phyloP scores from a whole-genome alignment of 176 grass and related monocot species.

The maize (Zea mays) region Zm-B73-REFERENCE-NAM-5.0 NC_050105.1:144624501-144625000 shows the following conservation, averaged over 20 bases:
- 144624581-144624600: not conserved
- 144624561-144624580: conserved; percentile 29
- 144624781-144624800: conserved; percentile 68
- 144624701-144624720: not conserved
- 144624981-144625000: not conserved
- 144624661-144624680: conserved; percentile 72
- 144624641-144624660: conserved; percentile 58
- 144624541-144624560: not conserved
- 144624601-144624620: not conserved
- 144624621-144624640: conserved; percentile 30
- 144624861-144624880: conserved; percentile 52
- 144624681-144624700: not conserved
- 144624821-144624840: conserved; percentile 93
- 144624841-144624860: conserved; percentile 79
- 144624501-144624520: too few species aligned
- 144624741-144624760: not conserved
- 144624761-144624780: not conserved
- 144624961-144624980: not conserved
- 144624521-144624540: conserved; percentile 3
- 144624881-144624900: not conserved
- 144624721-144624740: not conserved
- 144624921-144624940: not conserved
- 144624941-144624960: not conserved
- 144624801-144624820: conserved; percentile 91
- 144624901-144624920: too few species aligned